Evolutionary conservation across 2,329 filamentous ascomycete genomes (phyloP), one percentile per base, ranked within the genome.

Genomic region (Acrocalymma vagum): DNA sequence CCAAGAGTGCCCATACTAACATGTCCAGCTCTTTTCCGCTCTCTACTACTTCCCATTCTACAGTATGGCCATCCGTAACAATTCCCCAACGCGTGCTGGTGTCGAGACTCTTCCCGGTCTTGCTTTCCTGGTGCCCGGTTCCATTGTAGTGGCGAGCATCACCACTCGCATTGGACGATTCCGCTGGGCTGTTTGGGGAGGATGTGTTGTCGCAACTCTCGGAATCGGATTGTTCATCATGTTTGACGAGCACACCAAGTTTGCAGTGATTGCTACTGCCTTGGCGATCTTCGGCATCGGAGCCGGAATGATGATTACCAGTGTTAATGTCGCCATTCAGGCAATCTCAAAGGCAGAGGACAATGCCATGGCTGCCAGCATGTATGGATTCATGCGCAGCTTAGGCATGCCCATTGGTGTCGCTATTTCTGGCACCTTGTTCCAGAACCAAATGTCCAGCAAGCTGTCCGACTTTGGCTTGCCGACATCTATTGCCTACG

Each of bases 391-490:
- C 47, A 58, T 69, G 9, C 65, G 64, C 15, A 70, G 65, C 5
- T 63, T 76, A 40, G 75, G 76, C 2, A 74, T 75, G 73, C 68
- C 69, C 9, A 43, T 74, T 16, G 75, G 75, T 8, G 64, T 78
- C 5, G 71, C 72, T 21, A 45, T 62, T 10, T 43, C 50, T 9
- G 60, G 62, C 20, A 61, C 69, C 1, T 48, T 76, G 6, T 71
- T 78, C 32, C 60, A 76, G 38, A 76, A 72, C 33, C 52, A 67
- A 3, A 67, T 76, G 51, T 58, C 54, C 9, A 37, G 36, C 28
- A 61, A 60, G 32, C 54, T 73, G 9, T 34, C 38, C 3, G 36
- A 43, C 5, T 36, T 46, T 15, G 47, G 53, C 6, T 46, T 67
- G 11, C 45, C 53, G 2, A 40, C 42, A 1, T 29, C 31, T 0